phyloP scores from a whole-genome alignment of 2,329 filamentous ascomycete species.

The Ceratocystis eucalypticola region DNA sequence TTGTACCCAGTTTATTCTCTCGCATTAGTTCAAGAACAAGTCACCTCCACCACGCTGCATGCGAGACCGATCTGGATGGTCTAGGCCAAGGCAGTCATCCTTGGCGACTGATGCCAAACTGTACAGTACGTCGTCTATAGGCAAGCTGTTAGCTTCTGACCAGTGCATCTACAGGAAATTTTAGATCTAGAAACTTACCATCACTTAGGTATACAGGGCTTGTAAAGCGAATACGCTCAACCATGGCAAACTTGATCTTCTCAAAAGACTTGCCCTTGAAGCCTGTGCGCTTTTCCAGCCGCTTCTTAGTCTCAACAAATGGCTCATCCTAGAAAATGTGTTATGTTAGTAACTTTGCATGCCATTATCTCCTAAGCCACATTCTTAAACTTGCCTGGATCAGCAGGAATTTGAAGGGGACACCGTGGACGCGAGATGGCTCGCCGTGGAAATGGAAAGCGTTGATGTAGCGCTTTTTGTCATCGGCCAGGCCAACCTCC shows the following conservation, averaged over 20 bases:
- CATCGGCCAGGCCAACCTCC: conserved; percentile 39
- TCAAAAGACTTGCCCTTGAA: conserved; percentile 97
- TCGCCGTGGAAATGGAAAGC: conserved; percentile 93
- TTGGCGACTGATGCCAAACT: conserved; percentile 34
- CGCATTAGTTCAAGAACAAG: conserved; percentile 37
- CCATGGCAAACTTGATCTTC: conserved; percentile 89
- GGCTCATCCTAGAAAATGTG: conserved; percentile 50
- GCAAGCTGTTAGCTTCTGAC: not conserved
- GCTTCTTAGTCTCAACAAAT: conserved; percentile 85
- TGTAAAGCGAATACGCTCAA: conserved; percentile 57
- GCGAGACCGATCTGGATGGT: conserved; percentile 50
- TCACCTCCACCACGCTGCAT: conserved; percentile 46
- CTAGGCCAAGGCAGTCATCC: conserved; percentile 51
- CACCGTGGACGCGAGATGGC: conserved; percentile 65
- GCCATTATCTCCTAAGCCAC: not conserved
- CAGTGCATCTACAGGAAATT: not conserved
- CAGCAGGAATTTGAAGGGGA: conserved; percentile 82
- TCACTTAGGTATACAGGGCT: conserved; percentile 76
- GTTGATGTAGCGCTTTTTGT: conserved; percentile 50
- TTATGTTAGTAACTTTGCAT: conserved; percentile 14
- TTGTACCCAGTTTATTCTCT: not conserved
- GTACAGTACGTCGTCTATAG: conserved; percentile 45
- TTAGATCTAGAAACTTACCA: conserved; percentile 44
- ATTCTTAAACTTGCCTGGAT: conserved; percentile 48
- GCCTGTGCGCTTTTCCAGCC: conserved; percentile 81